Percentiles rank a stretch among this genome's conserved stretches.
Evolutionary conservation across 139 green algal species (phyloP).

Genomic region (Tetraselmis chui): DNA sequence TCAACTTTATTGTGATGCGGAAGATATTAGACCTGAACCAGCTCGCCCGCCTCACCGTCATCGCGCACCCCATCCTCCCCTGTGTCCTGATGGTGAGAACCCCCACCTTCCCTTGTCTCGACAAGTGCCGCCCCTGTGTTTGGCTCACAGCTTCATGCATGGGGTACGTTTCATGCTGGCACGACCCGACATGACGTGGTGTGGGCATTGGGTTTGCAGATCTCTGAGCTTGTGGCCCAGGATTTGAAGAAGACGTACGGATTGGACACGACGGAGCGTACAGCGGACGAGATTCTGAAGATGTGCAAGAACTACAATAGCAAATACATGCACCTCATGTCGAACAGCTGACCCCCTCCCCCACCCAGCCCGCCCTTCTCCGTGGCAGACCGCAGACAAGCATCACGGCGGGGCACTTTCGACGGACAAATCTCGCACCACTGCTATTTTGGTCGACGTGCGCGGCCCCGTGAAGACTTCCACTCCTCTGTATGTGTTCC

Average conservation of each 20-base stretch:
- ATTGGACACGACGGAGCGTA: not conserved
- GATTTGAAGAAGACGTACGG: not conserved
- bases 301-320: not conserved
- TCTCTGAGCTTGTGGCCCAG: not conserved
- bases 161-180: too few relatives aligned
- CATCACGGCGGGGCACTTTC: too few relatives aligned
- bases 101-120: not conserved
- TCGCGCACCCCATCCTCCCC: not conserved
- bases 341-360: not conserved
- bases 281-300: not conserved
- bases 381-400: too few relatives aligned
- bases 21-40: not conserved
- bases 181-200: too few relatives aligned
- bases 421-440: too few relatives aligned
- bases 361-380: too few relatives aligned
- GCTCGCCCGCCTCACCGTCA: not conserved
- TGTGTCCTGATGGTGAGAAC: not conserved
- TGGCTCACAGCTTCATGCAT: too few relatives aligned
- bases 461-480: too few relatives aligned
- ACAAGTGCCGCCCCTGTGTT: too few relatives aligned
- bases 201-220: too few relatives aligned
- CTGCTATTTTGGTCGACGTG: too few relatives aligned
- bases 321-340: not conserved
- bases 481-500: too few relatives aligned
- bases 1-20: not conserved